These are phyloP conservation scores for Phytophthora palmivora DNA, from an alignment of 352 stramenopile species.

Conservation along the genomic window DNA sequence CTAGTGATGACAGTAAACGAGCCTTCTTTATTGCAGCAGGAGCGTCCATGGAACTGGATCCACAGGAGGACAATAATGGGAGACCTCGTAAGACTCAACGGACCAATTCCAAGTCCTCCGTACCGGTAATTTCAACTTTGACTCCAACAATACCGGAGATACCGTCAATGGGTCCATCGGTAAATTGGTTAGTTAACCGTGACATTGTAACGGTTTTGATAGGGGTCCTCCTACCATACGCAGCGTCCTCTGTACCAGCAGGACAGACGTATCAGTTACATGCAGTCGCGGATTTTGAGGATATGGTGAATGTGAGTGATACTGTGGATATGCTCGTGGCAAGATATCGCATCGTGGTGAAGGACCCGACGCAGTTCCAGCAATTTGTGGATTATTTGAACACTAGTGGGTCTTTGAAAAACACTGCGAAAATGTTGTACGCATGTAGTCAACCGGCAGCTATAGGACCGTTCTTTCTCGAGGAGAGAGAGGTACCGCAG, in stretches of 20 bases:
- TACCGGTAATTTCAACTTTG: neutral
- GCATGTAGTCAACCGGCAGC: neutral
- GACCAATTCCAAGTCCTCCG: slow-evolving; percentile 1
- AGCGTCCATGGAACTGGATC: slow-evolving; percentile 14
- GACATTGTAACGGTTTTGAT: slow-evolving; percentile 36
- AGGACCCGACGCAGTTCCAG: slow-evolving; percentile 27
- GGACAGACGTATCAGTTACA: slow-evolving; percentile 25
- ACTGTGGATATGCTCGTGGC: slow-evolving; percentile 8
- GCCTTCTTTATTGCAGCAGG: slow-evolving; percentile 53
- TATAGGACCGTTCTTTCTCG: slow-evolving; percentile 23
- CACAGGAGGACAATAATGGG: neutral
- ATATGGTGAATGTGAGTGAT: slow-evolving; percentile 27
- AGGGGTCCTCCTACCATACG: slow-evolving; percentile 26
- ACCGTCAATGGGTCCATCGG: neutral
- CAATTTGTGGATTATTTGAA: slow-evolving; percentile 36
- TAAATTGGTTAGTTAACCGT: slow-evolving; percentile 35
- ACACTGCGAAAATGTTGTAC: slow-evolving; percentile 27
- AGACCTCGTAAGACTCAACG: slow-evolving; percentile 21
- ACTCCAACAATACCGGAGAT: slow-evolving; percentile 3
- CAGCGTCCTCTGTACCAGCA: neutral
- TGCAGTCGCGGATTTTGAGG: slow-evolving; percentile 32
- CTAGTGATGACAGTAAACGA: slow-evolving; percentile 51
- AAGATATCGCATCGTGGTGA: slow-evolving; percentile 27
- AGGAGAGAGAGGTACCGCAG: neutral
- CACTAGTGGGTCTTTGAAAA: slow-evolving; percentile 23